phyloP scores from a whole-genome alignment of 345 rosid species.

The Ricinus communis region DNA sequence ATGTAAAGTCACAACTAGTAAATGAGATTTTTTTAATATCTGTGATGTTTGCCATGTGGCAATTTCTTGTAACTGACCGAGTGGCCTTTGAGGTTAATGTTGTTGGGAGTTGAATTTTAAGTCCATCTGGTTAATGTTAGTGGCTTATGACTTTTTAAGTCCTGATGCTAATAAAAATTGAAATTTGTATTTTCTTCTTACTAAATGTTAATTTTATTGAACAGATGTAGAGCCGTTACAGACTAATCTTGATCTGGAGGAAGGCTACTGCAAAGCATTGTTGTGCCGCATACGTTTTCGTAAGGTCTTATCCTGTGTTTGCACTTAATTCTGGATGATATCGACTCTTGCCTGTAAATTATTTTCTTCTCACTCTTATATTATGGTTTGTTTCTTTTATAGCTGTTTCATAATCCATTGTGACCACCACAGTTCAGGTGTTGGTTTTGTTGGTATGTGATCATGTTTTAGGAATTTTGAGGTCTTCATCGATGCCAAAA shows the following conservation, averaged over 20 bases:
- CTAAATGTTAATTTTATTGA: conserved; percentile 18
- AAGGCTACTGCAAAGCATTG: conserved; percentile 84
- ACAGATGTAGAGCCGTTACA: conserved; percentile 92
- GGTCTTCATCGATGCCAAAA: background rate
- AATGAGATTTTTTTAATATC: background rate
- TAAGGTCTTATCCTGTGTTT: conserved; percentile 87
- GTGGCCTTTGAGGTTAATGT: background rate
- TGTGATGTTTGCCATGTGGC: background rate
- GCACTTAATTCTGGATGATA: conserved; percentile 18
- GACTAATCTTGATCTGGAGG: conserved; percentile 65
- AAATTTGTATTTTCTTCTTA: conserved; percentile 1
- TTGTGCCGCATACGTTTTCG: conserved; percentile 96
- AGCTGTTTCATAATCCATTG: background rate
- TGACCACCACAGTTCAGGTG: background rate
- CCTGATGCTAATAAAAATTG: background rate
- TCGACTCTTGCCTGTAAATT: conserved; percentile 2
- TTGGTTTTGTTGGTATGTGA: background rate
- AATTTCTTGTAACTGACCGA: background rate
- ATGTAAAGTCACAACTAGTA: background rate
- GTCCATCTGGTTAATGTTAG: background rate
- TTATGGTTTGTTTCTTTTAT: background rate
- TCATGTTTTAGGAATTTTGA: background rate
- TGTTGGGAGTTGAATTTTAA: background rate
- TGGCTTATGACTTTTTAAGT: background rate
- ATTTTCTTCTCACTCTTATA: conserved; percentile 7